A percentile compares a stretch with the other conserved stretches of the same genome.
phyloP scores from a whole-genome alignment of 1,139 yeast species.

The Yarrowia galli region DNA sequence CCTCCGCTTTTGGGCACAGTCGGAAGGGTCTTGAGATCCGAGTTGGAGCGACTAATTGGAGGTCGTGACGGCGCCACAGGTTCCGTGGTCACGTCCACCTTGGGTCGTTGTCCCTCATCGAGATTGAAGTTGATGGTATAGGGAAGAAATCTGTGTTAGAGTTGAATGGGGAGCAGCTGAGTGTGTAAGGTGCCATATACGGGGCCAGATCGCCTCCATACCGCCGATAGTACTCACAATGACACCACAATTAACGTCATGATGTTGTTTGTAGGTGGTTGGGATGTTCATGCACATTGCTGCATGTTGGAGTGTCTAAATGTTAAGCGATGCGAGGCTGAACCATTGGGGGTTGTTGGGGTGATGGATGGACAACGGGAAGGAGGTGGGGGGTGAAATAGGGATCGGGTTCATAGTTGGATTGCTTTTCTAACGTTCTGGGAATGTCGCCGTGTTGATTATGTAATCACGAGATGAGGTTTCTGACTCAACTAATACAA shows the following conservation, averaged over 20 bases:
- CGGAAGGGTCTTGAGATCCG: conserved; percentile 27
- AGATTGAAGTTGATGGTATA: conserved; percentile 76
- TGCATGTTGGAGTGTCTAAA: conserved; percentile 21
- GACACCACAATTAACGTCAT: conserved; percentile 47
- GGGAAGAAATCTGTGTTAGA: conserved; percentile 64
- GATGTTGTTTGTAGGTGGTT: conserved; percentile 35
- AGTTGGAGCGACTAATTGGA: conserved; percentile 31
- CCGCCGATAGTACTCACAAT: conserved; percentile 42
- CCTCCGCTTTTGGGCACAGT: conserved; percentile 27
- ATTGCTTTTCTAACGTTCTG: background rate
- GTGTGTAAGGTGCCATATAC: background rate
- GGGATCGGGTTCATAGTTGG: background rate
- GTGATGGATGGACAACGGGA: background rate
- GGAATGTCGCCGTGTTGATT: background rate
- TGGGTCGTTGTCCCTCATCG: conserved; percentile 43
- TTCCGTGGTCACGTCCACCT: conserved; percentile 29
- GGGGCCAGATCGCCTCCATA: background rate
- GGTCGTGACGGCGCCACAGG: conserved; percentile 36
- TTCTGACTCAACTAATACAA: background rate
- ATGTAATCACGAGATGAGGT: background rate
- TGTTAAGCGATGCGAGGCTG: conserved; percentile 27
- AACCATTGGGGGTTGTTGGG: background rate
- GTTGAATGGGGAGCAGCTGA: background rate
- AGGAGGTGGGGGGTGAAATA: background rate
- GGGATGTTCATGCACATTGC: conserved; percentile 36